These are phyloP conservation scores for Amanita polypyramis DNA, from an alignment of 768 basidiomycete species.

Conservation along the genomic window DNA sequence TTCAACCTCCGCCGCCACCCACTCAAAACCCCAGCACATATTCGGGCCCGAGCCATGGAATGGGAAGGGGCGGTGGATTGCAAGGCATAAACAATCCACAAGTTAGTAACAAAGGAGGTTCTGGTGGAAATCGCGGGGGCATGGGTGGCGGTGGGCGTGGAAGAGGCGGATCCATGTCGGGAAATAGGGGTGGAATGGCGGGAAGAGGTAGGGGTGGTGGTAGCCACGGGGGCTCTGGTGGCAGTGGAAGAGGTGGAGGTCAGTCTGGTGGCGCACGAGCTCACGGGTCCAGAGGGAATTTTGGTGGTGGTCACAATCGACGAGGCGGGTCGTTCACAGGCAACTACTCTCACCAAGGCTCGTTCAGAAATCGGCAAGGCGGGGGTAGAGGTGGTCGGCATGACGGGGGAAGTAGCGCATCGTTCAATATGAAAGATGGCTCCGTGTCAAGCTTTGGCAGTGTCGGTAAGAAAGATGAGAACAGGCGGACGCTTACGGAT, in stretches of 20 bases:
- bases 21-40: slow-evolving; percentile 28
- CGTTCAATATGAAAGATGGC: slow-evolving; percentile 42
- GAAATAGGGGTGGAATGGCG: slow-evolving; percentile 33
- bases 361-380: slow-evolving; percentile 52
- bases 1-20: slow-evolving; percentile 47
- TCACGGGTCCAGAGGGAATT: slow-evolving; percentile 57
- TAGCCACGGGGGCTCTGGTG: slow-evolving; percentile 25
- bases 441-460: slow-evolving; percentile 30
- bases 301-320: slow-evolving; percentile 51
- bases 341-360: slow-evolving; percentile 30
- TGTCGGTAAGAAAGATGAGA: slow-evolving; percentile 76
- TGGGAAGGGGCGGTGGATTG: slow-evolving; percentile 28
- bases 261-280: slow-evolving; percentile 41
- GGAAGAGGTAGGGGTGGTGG: slow-evolving; percentile 29
- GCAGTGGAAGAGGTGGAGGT: slow-evolving; percentile 34
- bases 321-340: slow-evolving; percentile 55
- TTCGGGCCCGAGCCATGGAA: slow-evolving; percentile 22
- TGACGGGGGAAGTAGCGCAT: slow-evolving; percentile 28
- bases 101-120: slow-evolving; percentile 10
- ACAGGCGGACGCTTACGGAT: slow-evolving; percentile 88
- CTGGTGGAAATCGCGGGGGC: slow-evolving; percentile 30
- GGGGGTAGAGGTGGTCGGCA: slow-evolving; percentile 29
- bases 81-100: slow-evolving; percentile 25
- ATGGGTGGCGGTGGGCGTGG: slow-evolving; percentile 30
- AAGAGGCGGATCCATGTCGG: slow-evolving; percentile 40